Evolutionary conservation across 176 grass and related monocot species (phyloP).

Genomic region (Aegilops sharonensis): DNA sequence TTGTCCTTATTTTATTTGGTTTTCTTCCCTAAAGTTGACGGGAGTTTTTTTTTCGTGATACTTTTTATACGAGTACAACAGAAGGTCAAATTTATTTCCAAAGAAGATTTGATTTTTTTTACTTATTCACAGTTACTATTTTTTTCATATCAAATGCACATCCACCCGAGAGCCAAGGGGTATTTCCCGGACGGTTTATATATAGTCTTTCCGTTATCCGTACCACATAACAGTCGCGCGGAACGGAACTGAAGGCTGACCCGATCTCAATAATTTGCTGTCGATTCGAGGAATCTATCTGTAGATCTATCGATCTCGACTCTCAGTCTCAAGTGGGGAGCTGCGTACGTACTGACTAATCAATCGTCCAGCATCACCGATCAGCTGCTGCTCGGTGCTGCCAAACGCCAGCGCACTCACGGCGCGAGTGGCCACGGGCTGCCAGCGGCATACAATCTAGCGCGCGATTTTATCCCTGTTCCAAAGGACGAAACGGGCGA

Average conservation of each 20-base stretch:
- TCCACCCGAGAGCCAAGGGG: too few relatives aligned
- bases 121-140: too few relatives aligned
- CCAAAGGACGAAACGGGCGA: constrained; percentile 1
- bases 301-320: neutral
- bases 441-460: constrained; percentile 24
- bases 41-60: too few relatives aligned
- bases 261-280: neutral
- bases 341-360: neutral
- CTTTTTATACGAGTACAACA: too few relatives aligned
- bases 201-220: neutral
- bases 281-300: constrained; percentile 5
- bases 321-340: constrained; percentile 16
- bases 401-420: constrained; percentile 43
- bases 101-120: too few relatives aligned
- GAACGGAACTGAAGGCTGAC: neutral
- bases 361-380: constrained; percentile 9
- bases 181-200: too few relatives aligned
- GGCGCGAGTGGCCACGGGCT: constrained; percentile 24
- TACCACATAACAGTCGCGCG: neutral
- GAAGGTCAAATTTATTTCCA: too few relatives aligned
- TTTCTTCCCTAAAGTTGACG: too few relatives aligned
- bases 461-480: constrained; percentile 17
- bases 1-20: too few relatives aligned
- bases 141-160: too few relatives aligned
- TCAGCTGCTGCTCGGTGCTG: neutral